phyloP scores from a whole-genome alignment of 495 filamentous ascomycete species.

The Podospora conica region DNA sequence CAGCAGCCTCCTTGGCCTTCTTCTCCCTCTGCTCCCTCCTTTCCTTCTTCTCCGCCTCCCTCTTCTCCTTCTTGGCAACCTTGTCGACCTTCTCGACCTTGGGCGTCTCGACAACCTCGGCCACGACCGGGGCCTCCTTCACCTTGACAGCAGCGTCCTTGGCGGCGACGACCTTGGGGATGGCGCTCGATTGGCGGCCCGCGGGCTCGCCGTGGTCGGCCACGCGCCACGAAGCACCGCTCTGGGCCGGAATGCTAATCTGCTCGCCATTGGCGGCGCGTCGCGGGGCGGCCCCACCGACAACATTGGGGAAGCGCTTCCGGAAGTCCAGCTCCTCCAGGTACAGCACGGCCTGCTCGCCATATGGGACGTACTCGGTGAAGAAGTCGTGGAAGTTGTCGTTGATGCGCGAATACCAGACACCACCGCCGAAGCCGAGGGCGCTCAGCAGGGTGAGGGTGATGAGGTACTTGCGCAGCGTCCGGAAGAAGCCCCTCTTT shows the following conservation, averaged over 20 bases:
- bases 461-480: conserved; percentile 58
- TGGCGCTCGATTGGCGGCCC: conserved; percentile 40
- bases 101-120: conserved; percentile 29
- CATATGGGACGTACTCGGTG: conserved; percentile 92
- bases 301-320: conserved; percentile 74
- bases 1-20: conserved; percentile 9
- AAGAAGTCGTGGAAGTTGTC: conserved; percentile 99
- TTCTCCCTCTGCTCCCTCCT: conserved; percentile 9
- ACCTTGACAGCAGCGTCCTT: conserved; percentile 25
- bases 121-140: conserved; percentile 35
- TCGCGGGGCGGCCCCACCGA: conserved; percentile 38
- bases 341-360: conserved; percentile 92
- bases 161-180: conserved; percentile 29
- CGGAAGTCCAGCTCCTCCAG: conserved; percentile 94
- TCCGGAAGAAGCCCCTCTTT: conserved; percentile 70
- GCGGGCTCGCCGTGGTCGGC: conserved; percentile 43
- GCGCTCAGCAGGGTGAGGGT: conserved; percentile 65
- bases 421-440: conserved; percentile 76
- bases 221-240: conserved; percentile 79
- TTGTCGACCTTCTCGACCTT: conserved; percentile 34
- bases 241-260: conserved; percentile 77
- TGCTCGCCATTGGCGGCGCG: conserved; percentile 58
- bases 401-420: conserved; percentile 84
- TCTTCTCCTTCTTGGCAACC: conserved; percentile 31
- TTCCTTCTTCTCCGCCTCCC: conserved; percentile 20